These are phyloP conservation scores for Ophiosphaerella herpotricha DNA, from an alignment of 2,329 filamentous ascomycete species.

Conservation along the genomic window DNA sequence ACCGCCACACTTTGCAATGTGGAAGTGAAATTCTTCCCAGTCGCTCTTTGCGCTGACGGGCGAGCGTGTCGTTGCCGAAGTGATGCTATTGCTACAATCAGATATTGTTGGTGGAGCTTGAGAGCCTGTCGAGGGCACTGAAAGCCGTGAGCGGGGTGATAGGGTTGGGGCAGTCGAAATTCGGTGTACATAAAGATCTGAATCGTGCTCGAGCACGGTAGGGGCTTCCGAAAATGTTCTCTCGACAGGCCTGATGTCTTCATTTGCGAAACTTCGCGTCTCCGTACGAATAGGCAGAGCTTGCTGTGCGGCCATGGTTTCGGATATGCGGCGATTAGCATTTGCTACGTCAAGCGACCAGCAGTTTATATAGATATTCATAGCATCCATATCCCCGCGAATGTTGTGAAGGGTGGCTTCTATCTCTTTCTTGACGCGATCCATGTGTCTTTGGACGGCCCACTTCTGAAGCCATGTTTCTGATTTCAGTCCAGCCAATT, in stretches of 20 bases:
- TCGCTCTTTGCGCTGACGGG: slow-evolving; percentile 1
- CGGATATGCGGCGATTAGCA: slow-evolving; percentile 12
- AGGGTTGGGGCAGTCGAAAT: background rate
- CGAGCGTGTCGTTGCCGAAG: background rate
- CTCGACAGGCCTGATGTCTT: background rate
- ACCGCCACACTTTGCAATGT: slow-evolving; percentile 8
- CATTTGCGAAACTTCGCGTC: background rate
- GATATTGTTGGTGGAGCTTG: background rate
- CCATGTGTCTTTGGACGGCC: slow-evolving; percentile 8
- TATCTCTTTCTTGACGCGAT: slow-evolving; percentile 14
- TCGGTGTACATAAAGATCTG: background rate
- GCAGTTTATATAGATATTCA: slow-evolving; percentile 4
- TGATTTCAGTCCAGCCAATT: slow-evolving; percentile 10
- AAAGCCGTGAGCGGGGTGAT: slow-evolving; percentile 3
- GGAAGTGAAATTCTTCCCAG: slow-evolving; percentile 20
- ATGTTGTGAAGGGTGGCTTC: slow-evolving; percentile 16
- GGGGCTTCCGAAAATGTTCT: slow-evolving; percentile 12
- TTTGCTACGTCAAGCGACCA: slow-evolving; percentile 4
- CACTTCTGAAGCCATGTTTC: slow-evolving; percentile 13
- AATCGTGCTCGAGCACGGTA: slow-evolving; percentile 8
- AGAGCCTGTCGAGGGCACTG: slow-evolving; percentile 8
- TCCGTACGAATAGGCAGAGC: background rate
- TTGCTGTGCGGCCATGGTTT: slow-evolving; percentile 1
- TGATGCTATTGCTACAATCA: slow-evolving; percentile 6
- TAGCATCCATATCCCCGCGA: slow-evolving; percentile 7